Percentiles rank a stretch among this genome's conserved stretches.
phyloP scores from a whole-genome alignment of 306 rosid genomes.

The Ormosia semicastrata region DNA sequence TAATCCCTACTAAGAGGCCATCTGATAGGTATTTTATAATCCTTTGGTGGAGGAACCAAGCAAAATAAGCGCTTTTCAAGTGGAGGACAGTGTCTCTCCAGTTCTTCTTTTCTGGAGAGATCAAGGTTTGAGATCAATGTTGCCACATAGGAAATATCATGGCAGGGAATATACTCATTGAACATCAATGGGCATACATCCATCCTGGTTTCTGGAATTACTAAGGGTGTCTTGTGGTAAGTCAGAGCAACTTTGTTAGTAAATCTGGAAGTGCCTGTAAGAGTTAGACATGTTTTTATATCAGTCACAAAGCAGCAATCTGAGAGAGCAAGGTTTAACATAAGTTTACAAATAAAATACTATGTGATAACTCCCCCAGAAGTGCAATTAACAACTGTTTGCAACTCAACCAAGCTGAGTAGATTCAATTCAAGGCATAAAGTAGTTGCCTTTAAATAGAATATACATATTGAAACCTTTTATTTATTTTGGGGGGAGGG shows the following conservation, averaged over 20 bases:
- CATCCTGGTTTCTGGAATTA: slow-evolving; percentile 68
- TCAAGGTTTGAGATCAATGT: slow-evolving; percentile 58
- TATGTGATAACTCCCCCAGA: neutral
- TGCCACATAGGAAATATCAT: slow-evolving; percentile 58
- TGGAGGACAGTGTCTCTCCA: slow-evolving; percentile 93
- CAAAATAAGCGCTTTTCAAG: slow-evolving; percentile 76
- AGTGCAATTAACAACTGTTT: neutral
- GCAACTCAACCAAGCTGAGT: slow-evolving; percentile 1
- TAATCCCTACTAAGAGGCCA: slow-evolving; percentile 95
- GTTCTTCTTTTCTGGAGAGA: slow-evolving; percentile 70
- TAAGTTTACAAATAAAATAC: neutral
- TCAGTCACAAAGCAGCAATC: slow-evolving; percentile 5
- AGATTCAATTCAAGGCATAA: neutral
- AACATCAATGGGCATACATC: slow-evolving; percentile 79
- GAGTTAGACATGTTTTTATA: neutral
- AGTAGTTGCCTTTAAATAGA: neutral
- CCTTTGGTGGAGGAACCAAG: slow-evolving; percentile 81
- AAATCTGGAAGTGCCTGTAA: slow-evolving; percentile 58
- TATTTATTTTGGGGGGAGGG: too few species aligned
- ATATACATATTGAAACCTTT: neutral
- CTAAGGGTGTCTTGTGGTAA: slow-evolving; percentile 50
- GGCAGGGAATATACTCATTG: slow-evolving; percentile 89
- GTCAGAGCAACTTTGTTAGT: slow-evolving; percentile 60
- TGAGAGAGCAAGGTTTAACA: neutral
- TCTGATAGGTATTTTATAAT: slow-evolving; percentile 78